These are phyloP conservation scores for Nidularia pulvinata DNA, from an alignment of 768 basidiomycete genomes.

Conservation along the genomic window DNA sequence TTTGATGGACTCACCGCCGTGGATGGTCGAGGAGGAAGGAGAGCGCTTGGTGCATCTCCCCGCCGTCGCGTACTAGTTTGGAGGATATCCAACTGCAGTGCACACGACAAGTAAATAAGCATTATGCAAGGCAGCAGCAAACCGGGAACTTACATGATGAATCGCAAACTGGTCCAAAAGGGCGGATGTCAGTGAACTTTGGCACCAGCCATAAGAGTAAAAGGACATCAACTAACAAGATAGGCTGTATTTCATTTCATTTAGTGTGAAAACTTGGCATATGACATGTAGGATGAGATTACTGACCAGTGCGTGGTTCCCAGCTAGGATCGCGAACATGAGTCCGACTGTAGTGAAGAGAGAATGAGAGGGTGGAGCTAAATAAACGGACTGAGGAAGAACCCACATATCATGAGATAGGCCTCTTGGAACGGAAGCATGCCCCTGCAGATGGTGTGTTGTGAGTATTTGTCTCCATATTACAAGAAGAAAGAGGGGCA, in stretches of 20 bases:
- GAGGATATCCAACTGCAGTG: constrained; percentile 61
- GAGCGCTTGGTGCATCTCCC: constrained; percentile 50
- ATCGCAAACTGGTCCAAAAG: constrained; percentile 45
- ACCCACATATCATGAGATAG: constrained; percentile 59
- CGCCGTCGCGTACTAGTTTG: constrained; percentile 41
- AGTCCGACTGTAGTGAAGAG: constrained; percentile 41
- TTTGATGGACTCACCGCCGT: constrained; percentile 41
- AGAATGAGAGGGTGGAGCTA: no score
- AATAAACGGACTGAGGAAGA: no score
- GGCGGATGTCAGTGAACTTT: neutral
- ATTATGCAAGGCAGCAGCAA: neutral
- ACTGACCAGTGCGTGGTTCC: constrained; percentile 75
- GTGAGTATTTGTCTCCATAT: no score
- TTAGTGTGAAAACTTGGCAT: neutral
- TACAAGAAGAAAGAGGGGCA: constrained; percentile 9
- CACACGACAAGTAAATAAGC: neutral
- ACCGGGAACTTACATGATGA: constrained; percentile 60
- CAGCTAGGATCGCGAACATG: constrained; percentile 67
- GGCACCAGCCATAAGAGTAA: neutral
- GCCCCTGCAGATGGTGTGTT: constrained; percentile 41
- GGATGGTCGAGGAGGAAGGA: constrained; percentile 82
- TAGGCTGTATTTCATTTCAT: constrained; percentile 38
- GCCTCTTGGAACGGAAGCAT: constrained; percentile 75
- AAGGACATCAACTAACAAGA: constrained; percentile 44
- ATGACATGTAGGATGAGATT: neutral